Evolutionary conservation across 2,329 filamentous ascomycete species (phyloP).

Genomic region (Emergomyces africanus): DNA sequence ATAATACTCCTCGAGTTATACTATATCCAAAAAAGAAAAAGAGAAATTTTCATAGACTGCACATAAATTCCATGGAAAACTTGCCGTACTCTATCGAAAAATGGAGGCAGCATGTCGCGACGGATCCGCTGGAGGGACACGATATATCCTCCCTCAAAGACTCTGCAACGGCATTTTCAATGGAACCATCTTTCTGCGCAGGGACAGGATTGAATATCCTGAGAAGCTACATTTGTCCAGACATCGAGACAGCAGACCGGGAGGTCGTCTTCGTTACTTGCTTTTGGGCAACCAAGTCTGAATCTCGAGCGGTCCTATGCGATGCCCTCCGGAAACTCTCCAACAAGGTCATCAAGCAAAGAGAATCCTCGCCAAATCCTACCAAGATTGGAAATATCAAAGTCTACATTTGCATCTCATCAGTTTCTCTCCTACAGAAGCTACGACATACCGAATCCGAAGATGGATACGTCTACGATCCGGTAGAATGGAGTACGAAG

Average conservation of each 20-base stretch:
- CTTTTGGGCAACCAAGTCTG: constrained; percentile 58
- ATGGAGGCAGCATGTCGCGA: background rate
- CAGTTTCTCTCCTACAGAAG: constrained; percentile 58
- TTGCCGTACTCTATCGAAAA: background rate
- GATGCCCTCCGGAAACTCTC: constrained; percentile 50
- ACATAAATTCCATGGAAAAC: background rate
- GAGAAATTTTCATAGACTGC: background rate
- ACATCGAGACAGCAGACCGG: constrained; percentile 42
- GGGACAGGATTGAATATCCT: background rate
- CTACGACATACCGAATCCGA: constrained; percentile 55
- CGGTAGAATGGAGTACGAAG: constrained; percentile 43
- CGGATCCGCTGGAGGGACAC: background rate
- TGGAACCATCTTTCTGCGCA: constrained; percentile 43
- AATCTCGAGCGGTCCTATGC: constrained; percentile 45
- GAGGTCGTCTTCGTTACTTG: constrained; percentile 70
- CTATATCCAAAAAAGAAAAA: background rate
- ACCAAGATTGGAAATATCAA: constrained; percentile 33
- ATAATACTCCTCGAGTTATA: background rate
- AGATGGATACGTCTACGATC: constrained; percentile 49
- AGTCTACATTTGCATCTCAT: constrained; percentile 68
- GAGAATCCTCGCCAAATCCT: constrained; percentile 10
- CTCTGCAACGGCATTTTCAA: background rate
- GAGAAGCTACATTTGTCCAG: background rate
- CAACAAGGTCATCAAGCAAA: constrained; percentile 22
- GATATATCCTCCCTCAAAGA: background rate